A percentile compares a stretch with the other conserved stretches of the same genome.
Conservation (phyloP, 116 monocot genomes). For the Phalaenopsis hybrid region DNA sequence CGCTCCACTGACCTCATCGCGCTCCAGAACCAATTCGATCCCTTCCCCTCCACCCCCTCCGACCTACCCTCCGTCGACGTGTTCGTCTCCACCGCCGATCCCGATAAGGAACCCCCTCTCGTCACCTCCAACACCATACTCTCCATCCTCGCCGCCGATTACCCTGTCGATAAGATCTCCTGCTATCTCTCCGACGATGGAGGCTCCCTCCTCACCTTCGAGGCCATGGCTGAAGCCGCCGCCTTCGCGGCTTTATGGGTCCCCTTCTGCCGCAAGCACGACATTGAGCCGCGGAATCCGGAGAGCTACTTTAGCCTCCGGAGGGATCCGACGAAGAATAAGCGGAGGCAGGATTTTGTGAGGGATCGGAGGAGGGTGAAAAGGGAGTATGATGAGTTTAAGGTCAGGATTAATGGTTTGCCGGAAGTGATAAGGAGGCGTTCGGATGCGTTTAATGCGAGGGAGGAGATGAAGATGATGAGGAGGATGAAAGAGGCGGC, state of each 20-base stretch:
- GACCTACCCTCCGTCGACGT: conserved; percentile 57
- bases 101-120: background rate
- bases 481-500: conserved; percentile 53
- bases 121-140: background rate
- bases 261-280: conserved; percentile 88
- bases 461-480: conserved; percentile 71
- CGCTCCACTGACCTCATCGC: conserved; percentile 67
- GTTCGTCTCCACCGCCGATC: background rate
- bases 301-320: conserved; percentile 74
- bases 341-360: conserved; percentile 69
- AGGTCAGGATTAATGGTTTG: conserved; percentile 75
- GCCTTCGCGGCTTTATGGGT: conserved; percentile 80
- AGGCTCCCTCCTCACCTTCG: conserved; percentile 20
- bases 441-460: conserved; percentile 76
- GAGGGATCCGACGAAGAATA: conserved; percentile 87
- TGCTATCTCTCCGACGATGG: conserved; percentile 3
- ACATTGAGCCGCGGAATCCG: conserved; percentile 80
- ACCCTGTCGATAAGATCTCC: background rate
- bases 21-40: conserved; percentile 69
- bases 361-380: conserved; percentile 72
- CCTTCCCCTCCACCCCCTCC: background rate
- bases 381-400: conserved; percentile 83
- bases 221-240: conserved; percentile 93
- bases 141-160: conserved; percentile 1
- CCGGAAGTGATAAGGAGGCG: conserved; percentile 69